Conservation (phyloP, 352 stramenopile genomes). For the Pseudoperonospora humuli region DNA sequence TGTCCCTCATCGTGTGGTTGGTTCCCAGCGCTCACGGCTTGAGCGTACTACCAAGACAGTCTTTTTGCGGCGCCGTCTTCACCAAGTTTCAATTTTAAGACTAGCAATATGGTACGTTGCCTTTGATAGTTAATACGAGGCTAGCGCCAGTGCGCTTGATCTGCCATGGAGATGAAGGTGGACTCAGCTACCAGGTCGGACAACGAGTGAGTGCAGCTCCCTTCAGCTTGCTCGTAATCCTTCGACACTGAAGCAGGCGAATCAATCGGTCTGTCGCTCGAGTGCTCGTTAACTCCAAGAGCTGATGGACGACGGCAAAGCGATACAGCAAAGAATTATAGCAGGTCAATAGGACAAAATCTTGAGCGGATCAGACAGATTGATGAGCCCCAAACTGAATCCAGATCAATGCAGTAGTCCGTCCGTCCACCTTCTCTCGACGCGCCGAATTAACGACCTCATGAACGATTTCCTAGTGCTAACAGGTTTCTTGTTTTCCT, state of each 20-base stretch:
- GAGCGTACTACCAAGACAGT: slow-evolving; percentile 28
- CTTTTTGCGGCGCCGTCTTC: slow-evolving; percentile 71
- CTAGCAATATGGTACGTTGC: slow-evolving; percentile 77
- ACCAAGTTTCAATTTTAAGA: slow-evolving; percentile 85
- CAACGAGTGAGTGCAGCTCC: too few relatives aligned
- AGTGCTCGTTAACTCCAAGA: slow-evolving; percentile 1
- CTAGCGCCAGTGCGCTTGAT: not conserved
- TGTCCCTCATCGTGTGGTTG: slow-evolving; percentile 18
- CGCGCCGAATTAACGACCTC: too few relatives aligned
- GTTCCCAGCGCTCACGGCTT: slow-evolving; percentile 21
- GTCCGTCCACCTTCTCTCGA: not conserved
- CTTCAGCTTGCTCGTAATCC: too few relatives aligned
- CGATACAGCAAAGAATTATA: not conserved
- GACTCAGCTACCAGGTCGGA: too few relatives aligned
- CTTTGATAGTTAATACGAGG: slow-evolving; percentile 6
- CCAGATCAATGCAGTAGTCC: too few relatives aligned
- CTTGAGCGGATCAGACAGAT: too few relatives aligned
- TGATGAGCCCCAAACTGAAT: too few relatives aligned
- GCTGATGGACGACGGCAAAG: too few relatives aligned
- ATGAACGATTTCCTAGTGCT: slow-evolving; percentile 9
- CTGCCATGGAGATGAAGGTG: not conserved
- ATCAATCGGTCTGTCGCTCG: slow-evolving; percentile 9
- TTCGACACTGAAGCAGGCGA: not conserved
- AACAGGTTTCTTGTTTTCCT: slow-evolving; percentile 7
- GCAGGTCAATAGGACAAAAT: slow-evolving; percentile 13